Percentiles rank a stretch among this genome's conserved stretches.
Conservation (phyloP, 495 filamentous ascomycete species). For the Xylaria venustula region DNA sequence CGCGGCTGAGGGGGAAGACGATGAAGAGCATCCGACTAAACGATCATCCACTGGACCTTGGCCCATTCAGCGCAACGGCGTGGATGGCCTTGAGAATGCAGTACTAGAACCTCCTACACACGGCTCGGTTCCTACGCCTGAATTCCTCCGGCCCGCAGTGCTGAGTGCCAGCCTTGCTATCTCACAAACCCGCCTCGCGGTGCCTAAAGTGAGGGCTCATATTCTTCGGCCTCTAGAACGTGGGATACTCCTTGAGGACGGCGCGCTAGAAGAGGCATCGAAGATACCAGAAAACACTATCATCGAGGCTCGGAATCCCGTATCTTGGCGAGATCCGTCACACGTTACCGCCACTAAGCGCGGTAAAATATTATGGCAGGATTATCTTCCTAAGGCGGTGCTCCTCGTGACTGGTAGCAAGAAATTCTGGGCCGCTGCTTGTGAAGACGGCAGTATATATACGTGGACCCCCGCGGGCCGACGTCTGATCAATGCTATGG, state of each 20-base stretch:
- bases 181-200: conserved; percentile 83
- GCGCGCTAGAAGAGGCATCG: conserved; percentile 55
- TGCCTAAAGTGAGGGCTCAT: conserved; percentile 80
- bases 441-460: conserved; percentile 91
- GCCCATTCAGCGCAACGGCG: conserved; percentile 70
- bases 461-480: conserved; percentile 95
- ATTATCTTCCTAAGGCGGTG: conserved; percentile 80
- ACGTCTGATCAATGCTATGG: conserved; percentile 74
- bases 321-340: conserved; percentile 72
- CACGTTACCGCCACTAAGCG: conserved; percentile 76
- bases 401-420: conserved; percentile 86
- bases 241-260: conserved; percentile 42
- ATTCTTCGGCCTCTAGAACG: conserved; percentile 68
- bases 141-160: conserved; percentile 84
- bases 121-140: conserved; percentile 73
- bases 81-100: conserved; percentile 73
- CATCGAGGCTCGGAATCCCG: conserved; percentile 52
- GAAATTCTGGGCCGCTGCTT: conserved; percentile 86
- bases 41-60: conserved; percentile 65
- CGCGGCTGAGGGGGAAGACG: conserved; percentile 62
- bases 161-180: conserved; percentile 74
- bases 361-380: conserved; percentile 89
- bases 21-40: conserved; percentile 61
- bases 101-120: conserved; percentile 49
- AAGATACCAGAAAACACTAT: conserved; percentile 58